Base-by-base conservation (phyloP, 345 rosid species). In the Moricandia moricandioides region DNA sequence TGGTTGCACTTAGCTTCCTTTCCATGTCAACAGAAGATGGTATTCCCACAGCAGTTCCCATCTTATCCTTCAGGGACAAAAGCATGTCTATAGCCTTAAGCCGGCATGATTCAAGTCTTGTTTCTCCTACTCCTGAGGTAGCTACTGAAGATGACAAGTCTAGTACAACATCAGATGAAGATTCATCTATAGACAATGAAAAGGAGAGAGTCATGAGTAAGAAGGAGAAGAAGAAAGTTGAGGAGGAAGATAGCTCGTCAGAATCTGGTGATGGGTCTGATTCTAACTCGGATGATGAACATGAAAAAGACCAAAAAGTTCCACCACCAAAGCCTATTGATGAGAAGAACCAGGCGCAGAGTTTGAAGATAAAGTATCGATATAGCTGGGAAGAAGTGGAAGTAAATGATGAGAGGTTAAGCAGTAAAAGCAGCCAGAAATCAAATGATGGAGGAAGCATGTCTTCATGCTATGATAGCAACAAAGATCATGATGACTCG, bases 1-100 rank as follows among this genome's bases (percentile, higher is more conserved):
- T 85, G 72, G 85, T 85, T 16, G 89, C 96, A 7, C 77, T 92
- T 39, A 82, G 88, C 75, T 92, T 88, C 68, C 92, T 92, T 55
- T 85, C 92, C 0, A 63, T 69, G 37, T 37, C 78, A 16, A 56
- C 76, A 16, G 79, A 78, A 31, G 78, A 78, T 1, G 80, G 73
- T 30, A 72, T 75, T 24, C 79, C 80, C 17, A 73, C 80, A 8
- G 62, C 72, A 8, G 62, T 60, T 51, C 78, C 84, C 8, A 74
- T 79, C 27, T 29, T 55, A 43, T 79, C 79, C 3, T 78, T 78
- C 35, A 73, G 11, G 49, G 81, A 78, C 58, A 78, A 78, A 52
- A 78, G 70, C 61, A 73, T 78, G 78, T 78, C 81, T 68, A 61
- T 73, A 3, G 78, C 81, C 55, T 68, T 78, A 40, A 78, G 74